Percentiles rank a stretch among this genome's conserved stretches.
These are phyloP conservation scores for Mucor ambiguus DNA, from an alignment of 371 early-diverging fungal genomes.

Conservation along the genomic window DNA sequence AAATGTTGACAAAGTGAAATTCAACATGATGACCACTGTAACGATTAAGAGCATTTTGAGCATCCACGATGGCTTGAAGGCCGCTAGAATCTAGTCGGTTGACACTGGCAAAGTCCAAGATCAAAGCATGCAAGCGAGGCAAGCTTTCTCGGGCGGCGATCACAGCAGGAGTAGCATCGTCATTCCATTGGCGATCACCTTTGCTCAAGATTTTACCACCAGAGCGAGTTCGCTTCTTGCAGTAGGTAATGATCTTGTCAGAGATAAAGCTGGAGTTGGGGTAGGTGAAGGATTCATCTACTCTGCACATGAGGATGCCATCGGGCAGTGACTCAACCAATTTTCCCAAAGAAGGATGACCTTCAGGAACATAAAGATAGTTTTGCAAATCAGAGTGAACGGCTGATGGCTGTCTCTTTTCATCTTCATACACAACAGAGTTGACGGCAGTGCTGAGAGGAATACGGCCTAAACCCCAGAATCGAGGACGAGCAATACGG, in stretches of 20 bases:
- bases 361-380: slow-evolving; percentile 44
- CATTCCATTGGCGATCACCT: slow-evolving; percentile 55
- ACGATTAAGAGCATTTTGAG: slow-evolving; percentile 49
- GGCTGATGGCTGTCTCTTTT: neutral
- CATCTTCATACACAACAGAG: slow-evolving; percentile 9
- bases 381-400: slow-evolving; percentile 21
- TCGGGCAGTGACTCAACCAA: slow-evolving; percentile 46
- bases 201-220: slow-evolving; percentile 21
- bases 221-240: slow-evolving; percentile 35
- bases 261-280: slow-evolving; percentile 65
- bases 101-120: slow-evolving; percentile 69
- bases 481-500: slow-evolving; percentile 72
- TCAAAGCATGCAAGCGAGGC: slow-evolving; percentile 58
- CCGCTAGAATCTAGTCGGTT: slow-evolving; percentile 68
- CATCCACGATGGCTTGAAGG: slow-evolving; percentile 61
- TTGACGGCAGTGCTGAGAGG: slow-evolving; percentile 19
- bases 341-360: slow-evolving; percentile 42
- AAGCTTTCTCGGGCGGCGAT: slow-evolving; percentile 26
- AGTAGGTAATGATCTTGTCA: slow-evolving; percentile 45
- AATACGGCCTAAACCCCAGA: slow-evolving; percentile 48
- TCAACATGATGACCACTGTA: slow-evolving; percentile 57
- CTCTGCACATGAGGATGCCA: slow-evolving; percentile 61
- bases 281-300: slow-evolving; percentile 69
- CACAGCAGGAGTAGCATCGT: slow-evolving; percentile 29
- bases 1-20: slow-evolving; percentile 54